phyloP scores from a whole-genome alignment of 306 rosid species.

The Rosa lucieae region DNA sequence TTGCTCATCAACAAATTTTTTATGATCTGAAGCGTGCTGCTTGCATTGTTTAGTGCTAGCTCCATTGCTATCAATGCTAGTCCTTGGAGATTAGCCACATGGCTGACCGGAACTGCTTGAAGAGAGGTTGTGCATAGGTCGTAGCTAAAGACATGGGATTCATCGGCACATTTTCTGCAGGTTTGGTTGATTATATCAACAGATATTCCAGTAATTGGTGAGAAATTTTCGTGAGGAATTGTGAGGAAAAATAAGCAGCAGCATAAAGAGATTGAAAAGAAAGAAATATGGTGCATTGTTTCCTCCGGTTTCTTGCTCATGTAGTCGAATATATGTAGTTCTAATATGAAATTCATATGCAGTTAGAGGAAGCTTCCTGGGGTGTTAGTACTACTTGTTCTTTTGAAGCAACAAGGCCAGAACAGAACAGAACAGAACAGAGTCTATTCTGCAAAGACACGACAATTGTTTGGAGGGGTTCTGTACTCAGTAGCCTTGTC shows the following conservation, averaged over 20 bases:
- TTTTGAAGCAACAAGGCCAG: no score
- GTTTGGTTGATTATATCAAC: slow-evolving; percentile 43
- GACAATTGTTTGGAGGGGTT: no score
- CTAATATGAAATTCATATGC: neutral
- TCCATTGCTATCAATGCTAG: slow-evolving; percentile 58
- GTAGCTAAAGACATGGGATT: slow-evolving; percentile 29
- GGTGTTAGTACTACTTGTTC: no score
- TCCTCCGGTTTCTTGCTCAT: slow-evolving; percentile 3
- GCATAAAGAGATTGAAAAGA: slow-evolving; percentile 8
- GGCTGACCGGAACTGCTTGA: slow-evolving; percentile 41
- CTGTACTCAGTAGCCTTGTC: no score
- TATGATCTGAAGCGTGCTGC: slow-evolving; percentile 32
- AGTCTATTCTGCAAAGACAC: no score
- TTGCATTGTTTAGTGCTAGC: slow-evolving; percentile 49
- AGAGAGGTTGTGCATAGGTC: slow-evolving; percentile 44
- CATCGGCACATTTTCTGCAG: slow-evolving; percentile 46
- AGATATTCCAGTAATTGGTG: neutral
- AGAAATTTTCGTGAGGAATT: slow-evolving; percentile 24
- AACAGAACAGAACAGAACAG: no score
- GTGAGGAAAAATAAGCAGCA: slow-evolving; percentile 13
- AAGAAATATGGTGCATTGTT: slow-evolving; percentile 18
- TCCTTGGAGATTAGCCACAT: slow-evolving; percentile 46
- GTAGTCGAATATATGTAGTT: neutral
- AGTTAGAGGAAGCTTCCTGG: slow-evolving; percentile 24
- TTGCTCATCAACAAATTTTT: slow-evolving; percentile 28